Base-by-base conservation (phyloP, 371 early-diverging fungal species). In the Phascolomyces articulosus region DNA sequence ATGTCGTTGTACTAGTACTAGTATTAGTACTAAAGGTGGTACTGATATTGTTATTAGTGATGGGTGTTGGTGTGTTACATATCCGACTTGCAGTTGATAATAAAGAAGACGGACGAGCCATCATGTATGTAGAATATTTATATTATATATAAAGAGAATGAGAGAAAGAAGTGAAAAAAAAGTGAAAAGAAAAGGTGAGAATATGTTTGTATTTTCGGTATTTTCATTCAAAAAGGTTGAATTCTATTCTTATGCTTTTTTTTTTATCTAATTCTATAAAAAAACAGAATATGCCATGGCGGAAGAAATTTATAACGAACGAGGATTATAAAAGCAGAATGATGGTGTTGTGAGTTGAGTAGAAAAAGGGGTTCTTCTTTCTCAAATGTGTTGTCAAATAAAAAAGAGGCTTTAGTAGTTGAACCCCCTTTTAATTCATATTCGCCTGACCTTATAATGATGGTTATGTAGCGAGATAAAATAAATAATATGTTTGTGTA, bases 191-290 rank as follows among this genome's bases (percentile, higher is more conserved):
- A 44, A 44, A 44, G 16, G 23, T 8, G 13, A 10, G 6, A 24
- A 23, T 11, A 18, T 51, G 51, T 20, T 51, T 51, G 51, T 51
- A 51, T 51, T 51, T n/a, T 51, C 23, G 51, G 51, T 51, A 51
- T 24, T 51, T 51, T 24, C 51, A n/a, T 51, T 0, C 4, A 23
- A 24, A 47, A 47, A 47, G 47, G 16, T 6, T 4, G 16, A 47
- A n/a, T 10, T 51, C 51, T 51, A 51, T 51, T 51, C 51, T 51
- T 51, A 24, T 51, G n/a, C 6, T 24, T 23, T 23, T 24, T 11
- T 7, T 10, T 15, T 23, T 51, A 6, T 23, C 21, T 18, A 24
- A 51, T 11, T 18, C 23, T 9, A 11, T 13, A 44, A 13, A 44
- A 13, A 24, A 24, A 24, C 20, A 10, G 51, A 51, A 6, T 11